phyloP scores from a whole-genome alignment of 352 stramenopile species.

The Globisporangium ultimum region DNA sequence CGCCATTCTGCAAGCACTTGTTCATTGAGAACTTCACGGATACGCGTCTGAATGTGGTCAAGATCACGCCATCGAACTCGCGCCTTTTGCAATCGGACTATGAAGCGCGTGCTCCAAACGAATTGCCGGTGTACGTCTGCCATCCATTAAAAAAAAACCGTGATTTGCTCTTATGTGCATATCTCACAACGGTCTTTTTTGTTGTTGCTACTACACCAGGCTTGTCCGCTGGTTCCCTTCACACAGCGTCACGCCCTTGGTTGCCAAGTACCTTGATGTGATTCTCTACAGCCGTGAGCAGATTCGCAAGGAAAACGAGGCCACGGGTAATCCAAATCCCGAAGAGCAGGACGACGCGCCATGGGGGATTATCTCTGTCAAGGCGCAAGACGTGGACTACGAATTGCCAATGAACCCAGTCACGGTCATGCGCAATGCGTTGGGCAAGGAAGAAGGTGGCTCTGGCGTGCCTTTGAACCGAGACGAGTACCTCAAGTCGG shows the following conservation, averaged over 20 bases:
- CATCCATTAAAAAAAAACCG: neutral
- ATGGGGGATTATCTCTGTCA: constrained; percentile 96
- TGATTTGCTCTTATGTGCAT: neutral
- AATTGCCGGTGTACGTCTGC: constrained; percentile 89
- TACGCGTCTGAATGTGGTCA: constrained; percentile 83
- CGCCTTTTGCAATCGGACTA: constrained; percentile 92
- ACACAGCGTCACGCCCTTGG: constrained; percentile 79
- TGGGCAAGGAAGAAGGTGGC: constrained; percentile 94
- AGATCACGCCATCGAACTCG: constrained; percentile 94
- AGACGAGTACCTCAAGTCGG: constrained; percentile 77
- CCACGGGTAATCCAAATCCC: constrained; percentile 45
- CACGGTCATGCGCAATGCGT: constrained; percentile 97
- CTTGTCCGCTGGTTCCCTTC: constrained; percentile 90
- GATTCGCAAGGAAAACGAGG: constrained; percentile 95
- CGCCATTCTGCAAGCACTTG: constrained; percentile 98
- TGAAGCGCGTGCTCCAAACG: constrained; percentile 90
- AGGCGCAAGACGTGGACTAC: constrained; percentile 94
- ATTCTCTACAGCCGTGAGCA: constrained; percentile 98
- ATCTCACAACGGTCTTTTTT: neutral
- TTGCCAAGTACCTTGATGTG: constrained; percentile 96
- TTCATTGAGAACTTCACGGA: constrained; percentile 96
- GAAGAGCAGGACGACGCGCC: constrained; percentile 60
- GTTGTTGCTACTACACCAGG: constrained; percentile 17
- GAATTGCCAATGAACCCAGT: constrained; percentile 99
- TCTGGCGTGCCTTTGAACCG: constrained; percentile 81